These are phyloP conservation scores for Acanthamoeba castellanii DNA, from an alignment of 208 protist genomes.

Conservation along the genomic window DNA sequence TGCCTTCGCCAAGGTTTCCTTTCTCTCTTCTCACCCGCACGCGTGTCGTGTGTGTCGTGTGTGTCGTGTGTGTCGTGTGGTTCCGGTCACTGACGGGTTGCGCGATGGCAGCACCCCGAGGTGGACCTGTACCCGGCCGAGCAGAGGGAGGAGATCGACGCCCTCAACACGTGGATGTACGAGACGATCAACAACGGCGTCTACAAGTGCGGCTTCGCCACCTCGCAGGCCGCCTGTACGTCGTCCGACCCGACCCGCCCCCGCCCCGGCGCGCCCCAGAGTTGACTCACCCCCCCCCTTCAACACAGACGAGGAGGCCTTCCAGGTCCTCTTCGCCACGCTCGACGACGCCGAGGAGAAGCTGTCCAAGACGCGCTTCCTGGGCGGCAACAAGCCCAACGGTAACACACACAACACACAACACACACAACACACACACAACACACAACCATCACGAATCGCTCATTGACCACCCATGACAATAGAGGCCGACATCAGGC, in stretches of 20 bases:
- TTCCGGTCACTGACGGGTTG: background rate
- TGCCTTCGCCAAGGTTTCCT: constrained; percentile 79
- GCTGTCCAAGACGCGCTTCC: constrained; percentile 86
- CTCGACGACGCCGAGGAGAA: constrained; percentile 83
- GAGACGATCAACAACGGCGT: constrained; percentile 93
- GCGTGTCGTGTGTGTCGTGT: too few species aligned
- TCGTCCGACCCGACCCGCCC: background rate
- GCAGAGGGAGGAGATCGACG: constrained; percentile 90
- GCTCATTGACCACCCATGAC: background rate
- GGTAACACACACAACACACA: background rate
- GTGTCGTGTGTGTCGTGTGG: too few species aligned
- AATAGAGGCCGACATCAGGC: constrained; percentile 92
- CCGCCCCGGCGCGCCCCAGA: constrained; percentile 77
- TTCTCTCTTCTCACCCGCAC: background rate
- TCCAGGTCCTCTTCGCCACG: constrained; percentile 79
- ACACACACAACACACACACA: too few species aligned
- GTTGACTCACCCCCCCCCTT: constrained; percentile 79
- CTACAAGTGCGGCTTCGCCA: constrained; percentile 93
- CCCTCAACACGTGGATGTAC: constrained; percentile 91
- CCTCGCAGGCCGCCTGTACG: constrained; percentile 90
- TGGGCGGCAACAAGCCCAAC: constrained; percentile 80
- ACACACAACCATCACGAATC: too few species aligned
- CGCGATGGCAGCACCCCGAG: constrained; percentile 84
- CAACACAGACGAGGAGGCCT: constrained; percentile 82
- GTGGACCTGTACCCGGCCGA: constrained; percentile 90